Evolutionary conservation across 1,284 basidiomycete species (phyloP).

Genomic region (Megacollybia platyphylla): DNA sequence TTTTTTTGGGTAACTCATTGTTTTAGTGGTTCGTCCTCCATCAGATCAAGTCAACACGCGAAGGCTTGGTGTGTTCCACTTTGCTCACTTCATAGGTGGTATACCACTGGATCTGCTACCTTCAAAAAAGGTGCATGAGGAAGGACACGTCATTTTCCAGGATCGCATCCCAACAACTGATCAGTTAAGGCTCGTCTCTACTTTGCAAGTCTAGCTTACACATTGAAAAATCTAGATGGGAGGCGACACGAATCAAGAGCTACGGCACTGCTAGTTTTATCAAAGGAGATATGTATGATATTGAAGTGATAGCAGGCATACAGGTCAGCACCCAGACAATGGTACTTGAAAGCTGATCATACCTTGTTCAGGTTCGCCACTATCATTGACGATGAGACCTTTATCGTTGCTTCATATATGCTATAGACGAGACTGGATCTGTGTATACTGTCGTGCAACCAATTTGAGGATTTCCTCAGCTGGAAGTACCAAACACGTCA

Average conservation of each 20-base stretch:
- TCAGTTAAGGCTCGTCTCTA: constrained; percentile 10
- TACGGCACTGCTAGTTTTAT: constrained; percentile 18
- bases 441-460: neutral
- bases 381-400: constrained; percentile 4
- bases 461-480: neutral
- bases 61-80: constrained; percentile 31
- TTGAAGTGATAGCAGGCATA: constrained; percentile 17
- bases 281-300: constrained; percentile 20
- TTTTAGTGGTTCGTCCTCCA: constrained; percentile 24
- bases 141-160: constrained; percentile 18
- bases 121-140: constrained; percentile 16
- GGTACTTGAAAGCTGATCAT: neutral
- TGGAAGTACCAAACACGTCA: neutral
- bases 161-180: constrained; percentile 16
- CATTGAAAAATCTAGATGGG: constrained; percentile 15
- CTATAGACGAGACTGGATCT: neutral
- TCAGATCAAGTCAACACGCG: constrained; percentile 25
- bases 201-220: neutral
- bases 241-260: constrained; percentile 18
- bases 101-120: constrained; percentile 16
- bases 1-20: neutral
- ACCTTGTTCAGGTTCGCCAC: constrained; percentile 6
- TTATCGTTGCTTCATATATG: neutral
- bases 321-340: constrained; percentile 8
- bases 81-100: constrained; percentile 20